Evolutionary conservation across 1,139 yeast species (phyloP), one percentile per base, ranked within the genome.

Genomic region (Nakaseomyces kungkrabaensis): DNA sequence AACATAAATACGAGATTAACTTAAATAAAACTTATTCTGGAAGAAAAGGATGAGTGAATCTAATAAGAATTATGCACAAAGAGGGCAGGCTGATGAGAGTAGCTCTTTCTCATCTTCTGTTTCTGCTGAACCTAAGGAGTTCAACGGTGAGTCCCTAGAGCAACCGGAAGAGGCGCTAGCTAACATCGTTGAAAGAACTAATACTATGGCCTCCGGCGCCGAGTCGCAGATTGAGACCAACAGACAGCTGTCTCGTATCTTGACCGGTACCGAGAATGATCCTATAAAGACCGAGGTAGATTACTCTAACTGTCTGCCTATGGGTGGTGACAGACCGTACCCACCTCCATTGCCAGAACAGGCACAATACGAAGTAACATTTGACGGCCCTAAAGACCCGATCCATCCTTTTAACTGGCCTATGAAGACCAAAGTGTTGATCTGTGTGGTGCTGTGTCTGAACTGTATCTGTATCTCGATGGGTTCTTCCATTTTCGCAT

Each of bases 401-500:
- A 47, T 66, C 8, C 83, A 78, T 59, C 86, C 86, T 3, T 81
- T 77, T 60, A 81, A 81, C 59, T 81, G 84, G 84, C 56, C 77
- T 0, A 33, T 69, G 34, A 55, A 49, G 34, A 73, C 63, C 48
- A 81, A 79, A 58, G 32, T 74, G 1, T 24, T 61, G 8, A 67
- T 70, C 10, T 74, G 79, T 62, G 37, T 63, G 10, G 56, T 72
- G 17, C 68, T 80, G 46, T 81, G 70, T 37, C 54, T 66, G 43
- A 64, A 70, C 52, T 74, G 81, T 37, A 68, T 76, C 48, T 64
- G 72, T 51, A 72, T 77, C 37, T 69, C 81, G 7, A 72, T 81
- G 68, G 85, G 86, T 43, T 81, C 88, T 4, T 81, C 88, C 33
- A 73, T 81, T 59, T 82, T 78, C 56, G 73, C 87, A 1, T 71